Base-by-base conservation (phyloP, 2,329 filamentous ascomycete genomes). In the Hysterium pulicare region DNA sequence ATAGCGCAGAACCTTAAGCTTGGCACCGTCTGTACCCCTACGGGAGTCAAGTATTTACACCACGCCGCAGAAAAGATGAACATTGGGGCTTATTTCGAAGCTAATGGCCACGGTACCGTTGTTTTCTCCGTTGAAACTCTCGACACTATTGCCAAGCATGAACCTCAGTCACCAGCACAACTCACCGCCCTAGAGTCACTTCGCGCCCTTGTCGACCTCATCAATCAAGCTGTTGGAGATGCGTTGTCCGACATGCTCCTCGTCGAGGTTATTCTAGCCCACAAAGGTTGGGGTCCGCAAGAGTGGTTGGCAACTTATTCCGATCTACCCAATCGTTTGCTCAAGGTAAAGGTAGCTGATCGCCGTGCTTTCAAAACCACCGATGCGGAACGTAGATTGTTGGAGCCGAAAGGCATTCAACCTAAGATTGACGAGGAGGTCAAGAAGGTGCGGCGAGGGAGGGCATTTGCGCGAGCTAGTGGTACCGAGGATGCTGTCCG, bases 221-320 rank as follows among this genome's bases (percentile, higher is more conserved):
- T 98, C 75, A 98, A 98, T 76, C 93, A 98, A 74, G 93, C 93
- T 1, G 91, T 97, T 35, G 93, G 93, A 40, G 93, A 98, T 64
- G 93, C 93, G 35, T 79, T 98, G 44, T 95, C 90, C 1, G 93
- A 98, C 70, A 87, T 96, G 79, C 81, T 98, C 34, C 83, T 98
- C 60, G 90, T 97, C 30, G 93, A 98, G 70, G 87, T 91, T 24
- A 93, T 97, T 53, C 83, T 98, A 31, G 90, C 93, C 5, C 90
- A 97, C 78, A 97, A 96, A 74, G 79, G 77, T 53, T 98, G 90
- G 90, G 83, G 81, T 20, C 83, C 90, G 34, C 84, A 84, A 64
- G 89, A 97, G 66, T 98, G 93, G 93, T 83, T 90, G 48, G 81
- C 82, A 51, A 96, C 90, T 4, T 98, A 98, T 73, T 86, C 81